Evolutionary conservation across 2,329 filamentous ascomycete genomes (phyloP).

Genomic region (Fusarium aywerte): DNA sequence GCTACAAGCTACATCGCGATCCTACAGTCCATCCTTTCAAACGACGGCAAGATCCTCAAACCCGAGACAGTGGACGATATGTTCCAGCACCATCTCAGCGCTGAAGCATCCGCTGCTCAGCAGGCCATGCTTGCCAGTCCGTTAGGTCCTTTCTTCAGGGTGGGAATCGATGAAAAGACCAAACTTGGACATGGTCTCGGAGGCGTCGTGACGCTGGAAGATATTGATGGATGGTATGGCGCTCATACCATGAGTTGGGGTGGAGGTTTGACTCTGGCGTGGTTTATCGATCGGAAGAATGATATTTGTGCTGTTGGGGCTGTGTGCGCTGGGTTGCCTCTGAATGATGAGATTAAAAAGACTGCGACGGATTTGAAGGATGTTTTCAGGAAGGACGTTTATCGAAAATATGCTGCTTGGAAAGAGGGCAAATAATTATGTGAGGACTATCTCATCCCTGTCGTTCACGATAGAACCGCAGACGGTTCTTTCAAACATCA

Average conservation of each 20-base stretch:
- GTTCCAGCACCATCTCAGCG: conserved; percentile 59
- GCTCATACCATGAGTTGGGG: conserved; percentile 58
- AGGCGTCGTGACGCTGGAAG: conserved; percentile 55
- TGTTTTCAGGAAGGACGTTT: conserved; percentile 56
- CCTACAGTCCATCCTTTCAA: conserved; percentile 57
- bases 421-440: no score
- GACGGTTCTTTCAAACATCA: no score
- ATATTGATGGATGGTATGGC: conserved; percentile 57
- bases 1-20: conserved; percentile 57
- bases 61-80: conserved; percentile 55
- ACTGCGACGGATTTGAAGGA: conserved; percentile 52
- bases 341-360: conserved; percentile 24
- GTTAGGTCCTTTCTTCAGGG: conserved; percentile 51
- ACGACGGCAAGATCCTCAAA: conserved; percentile 61
- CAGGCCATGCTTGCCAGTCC: conserved; percentile 48
- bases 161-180: conserved; percentile 47
- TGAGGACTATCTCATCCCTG: no score
- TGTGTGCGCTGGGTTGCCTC: conserved; percentile 53
- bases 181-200: conserved; percentile 56
- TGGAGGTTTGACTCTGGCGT: conserved; percentile 57
- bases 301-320: conserved; percentile 57
- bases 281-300: conserved; percentile 62
- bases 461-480: no score
- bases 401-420: conserved; percentile 48
- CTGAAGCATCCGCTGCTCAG: conserved; percentile 43